Conservation (phyloP, 2,329 filamentous ascomycete genomes). For the Xylariomycetidae sp. region DNA sequence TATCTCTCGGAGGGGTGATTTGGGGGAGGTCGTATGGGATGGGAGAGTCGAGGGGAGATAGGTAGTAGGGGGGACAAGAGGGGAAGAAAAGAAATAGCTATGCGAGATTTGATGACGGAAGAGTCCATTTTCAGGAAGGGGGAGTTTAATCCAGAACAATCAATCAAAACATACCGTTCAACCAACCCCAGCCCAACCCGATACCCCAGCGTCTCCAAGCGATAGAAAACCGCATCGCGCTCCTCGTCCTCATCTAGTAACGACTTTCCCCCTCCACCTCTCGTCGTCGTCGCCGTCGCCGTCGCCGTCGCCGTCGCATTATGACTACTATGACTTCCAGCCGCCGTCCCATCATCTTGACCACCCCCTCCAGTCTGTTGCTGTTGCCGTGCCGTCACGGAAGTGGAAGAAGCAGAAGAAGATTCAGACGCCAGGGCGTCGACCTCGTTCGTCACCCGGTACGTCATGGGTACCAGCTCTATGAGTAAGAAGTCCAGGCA, state of each 20-base stretch:
- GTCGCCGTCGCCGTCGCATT: slow-evolving; percentile 12
- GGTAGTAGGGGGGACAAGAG: too few species aligned
- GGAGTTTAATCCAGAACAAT: slow-evolving; percentile 3
- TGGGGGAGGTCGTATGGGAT: too few species aligned
- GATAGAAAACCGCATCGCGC: slow-evolving; percentile 77
- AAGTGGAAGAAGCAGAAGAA: slow-evolving; percentile 13
- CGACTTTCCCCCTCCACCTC: slow-evolving; percentile 2
- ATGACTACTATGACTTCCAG: neutral
- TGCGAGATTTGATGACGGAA: too few species aligned
- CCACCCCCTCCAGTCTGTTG: too few species aligned
- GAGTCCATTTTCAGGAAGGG: neutral
- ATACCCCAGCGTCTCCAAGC: slow-evolving; percentile 82
- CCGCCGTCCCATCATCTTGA: neutral
- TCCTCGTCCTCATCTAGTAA: slow-evolving; percentile 72
- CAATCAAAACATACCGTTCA: slow-evolving; percentile 61
- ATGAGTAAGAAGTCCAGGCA: slow-evolving; percentile 94
- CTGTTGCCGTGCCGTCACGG: slow-evolving; percentile 14
- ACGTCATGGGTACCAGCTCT: slow-evolving; percentile 91
- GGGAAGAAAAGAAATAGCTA: neutral
- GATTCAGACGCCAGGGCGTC: slow-evolving; percentile 37
- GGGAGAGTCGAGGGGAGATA: too few species aligned
- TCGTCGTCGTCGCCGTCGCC: slow-evolving; percentile 4
- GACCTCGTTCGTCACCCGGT: slow-evolving; percentile 75
- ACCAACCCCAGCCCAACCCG: slow-evolving; percentile 88
- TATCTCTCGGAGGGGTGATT: too few species aligned